Evolutionary conservation across 2,329 filamentous ascomycete genomes (phyloP), one percentile per base, ranked within the genome.

Genomic region (Aspergillus neotritici): DNA sequence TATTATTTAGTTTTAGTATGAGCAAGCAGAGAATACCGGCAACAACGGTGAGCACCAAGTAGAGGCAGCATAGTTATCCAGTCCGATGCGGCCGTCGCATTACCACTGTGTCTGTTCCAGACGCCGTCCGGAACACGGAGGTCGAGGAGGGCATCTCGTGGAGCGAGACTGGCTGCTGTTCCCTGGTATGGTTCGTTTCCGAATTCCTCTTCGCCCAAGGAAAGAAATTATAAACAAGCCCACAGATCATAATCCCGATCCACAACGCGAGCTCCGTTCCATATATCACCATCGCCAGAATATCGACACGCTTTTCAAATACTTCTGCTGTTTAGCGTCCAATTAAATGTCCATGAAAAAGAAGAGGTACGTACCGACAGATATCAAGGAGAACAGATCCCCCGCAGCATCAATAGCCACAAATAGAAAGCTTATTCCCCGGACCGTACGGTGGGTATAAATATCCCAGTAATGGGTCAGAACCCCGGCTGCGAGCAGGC

Each of bases 361-460:
- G 16, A 38, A 17, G 8, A n/a, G 1, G 36, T 31, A 62, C 65
- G 46, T 49, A 70, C 66, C 66, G 12, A 87, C 69, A 0, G 82
- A 83, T 3, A 82, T 58, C 0, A 87, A 65, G 0, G 82, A 86
- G 41, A 82, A 82, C 3, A 87, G 58, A 58, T 87, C 83, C 0
- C 83, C 83, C 0, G 79, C 70, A 0, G 82, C 83, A 62, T 87
- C 83, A 34, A 87, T 83, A 1, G 70, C 79, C 0, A 85, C 82
- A 51, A 87, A 87, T 2, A 85, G 67, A 60, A 87, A 86, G 1
- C 82, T 85, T 31, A 87, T 86, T 6, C 83, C 83, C 11, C 81
- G 72, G 2, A 86, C 83, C 0, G 82, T 84, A 5, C 78, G 73
- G 51, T 84, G 76, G 2, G 72, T 58, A 54, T 78, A 85, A 15